Evolutionary conservation across 139 green algal genomes (phyloP).

Genomic region (Limnomonas spitsbergensis): DNA sequence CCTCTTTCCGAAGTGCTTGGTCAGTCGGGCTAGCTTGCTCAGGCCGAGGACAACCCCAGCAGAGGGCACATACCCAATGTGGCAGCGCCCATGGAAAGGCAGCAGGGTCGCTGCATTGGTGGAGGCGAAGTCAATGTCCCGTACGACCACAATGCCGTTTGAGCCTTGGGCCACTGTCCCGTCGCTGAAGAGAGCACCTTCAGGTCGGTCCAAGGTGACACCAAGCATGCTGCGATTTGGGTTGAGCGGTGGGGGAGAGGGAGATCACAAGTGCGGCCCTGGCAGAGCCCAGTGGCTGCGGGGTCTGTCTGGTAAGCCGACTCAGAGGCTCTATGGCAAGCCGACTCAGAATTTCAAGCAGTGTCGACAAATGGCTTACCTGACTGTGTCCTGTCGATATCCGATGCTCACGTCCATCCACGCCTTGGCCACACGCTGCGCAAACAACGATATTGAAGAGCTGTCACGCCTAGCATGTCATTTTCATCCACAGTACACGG

Average conservation of each 20-base stretch:
- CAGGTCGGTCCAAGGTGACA: slow-evolving; percentile 50
- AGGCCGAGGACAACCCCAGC: slow-evolving; percentile 77
- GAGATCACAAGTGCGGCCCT: not conserved
- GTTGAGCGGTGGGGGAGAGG: no score
- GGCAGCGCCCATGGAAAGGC: slow-evolving; percentile 85
- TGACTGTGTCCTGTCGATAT: slow-evolving; percentile 52
- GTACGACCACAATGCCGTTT: slow-evolving; percentile 76
- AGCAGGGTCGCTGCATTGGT: slow-evolving; percentile 69
- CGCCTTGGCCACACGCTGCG: slow-evolving; percentile 88
- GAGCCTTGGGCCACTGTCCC: slow-evolving; percentile 44
- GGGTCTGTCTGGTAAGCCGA: no score
- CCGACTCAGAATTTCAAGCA: no score
- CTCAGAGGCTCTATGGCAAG: not conserved
- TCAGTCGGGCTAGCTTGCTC: slow-evolving; percentile 81
- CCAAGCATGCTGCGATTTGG: not conserved
- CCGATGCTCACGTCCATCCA: slow-evolving; percentile 72
- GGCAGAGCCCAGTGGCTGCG: no score
- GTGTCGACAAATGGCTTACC: no score
- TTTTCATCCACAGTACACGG: no score
- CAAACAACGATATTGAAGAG: no score
- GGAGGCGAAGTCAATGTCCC: slow-evolving; percentile 90
- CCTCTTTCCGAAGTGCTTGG: slow-evolving; percentile 66
- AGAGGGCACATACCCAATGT: slow-evolving; percentile 89
- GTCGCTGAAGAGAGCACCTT: slow-evolving; percentile 78
- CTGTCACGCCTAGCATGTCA: no score